phyloP scores from a whole-genome alignment of 2,329 filamentous ascomycete genomes.

The Neonectria ditissima region DNA sequence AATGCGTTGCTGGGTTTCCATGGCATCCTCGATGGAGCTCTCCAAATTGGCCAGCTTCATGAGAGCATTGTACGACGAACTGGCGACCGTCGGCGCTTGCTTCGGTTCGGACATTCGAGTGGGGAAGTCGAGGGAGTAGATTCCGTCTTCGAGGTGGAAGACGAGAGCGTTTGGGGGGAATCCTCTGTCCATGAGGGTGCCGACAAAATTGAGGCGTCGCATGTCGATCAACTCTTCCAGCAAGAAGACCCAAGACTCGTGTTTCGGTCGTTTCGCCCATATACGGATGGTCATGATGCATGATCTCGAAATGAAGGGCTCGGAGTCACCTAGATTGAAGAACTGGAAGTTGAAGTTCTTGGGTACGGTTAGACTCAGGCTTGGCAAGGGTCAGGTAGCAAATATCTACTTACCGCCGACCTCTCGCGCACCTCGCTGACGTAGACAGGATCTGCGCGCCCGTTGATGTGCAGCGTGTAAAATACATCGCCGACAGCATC shows the following conservation, averaged over 20 bases:
- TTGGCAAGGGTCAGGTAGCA: background rate
- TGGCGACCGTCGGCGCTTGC: conserved; percentile 64
- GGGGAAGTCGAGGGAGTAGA: conserved; percentile 83
- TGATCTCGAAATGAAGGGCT: conserved; percentile 72
- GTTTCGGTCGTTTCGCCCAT: conserved; percentile 73
- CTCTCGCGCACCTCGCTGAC: conserved; percentile 84
- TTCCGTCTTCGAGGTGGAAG: conserved; percentile 86
- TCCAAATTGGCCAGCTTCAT: conserved; percentile 91
- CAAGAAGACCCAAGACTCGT: conserved; percentile 68
- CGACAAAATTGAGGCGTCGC: conserved; percentile 81
- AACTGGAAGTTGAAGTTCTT: conserved; percentile 89
- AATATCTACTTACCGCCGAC: conserved; percentile 67
- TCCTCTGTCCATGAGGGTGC: conserved; percentile 75
- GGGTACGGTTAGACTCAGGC: conserved; percentile 10
- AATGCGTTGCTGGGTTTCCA: conserved; percentile 79
- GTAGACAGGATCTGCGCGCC: conserved; percentile 80
- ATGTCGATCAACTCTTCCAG: conserved; percentile 80
- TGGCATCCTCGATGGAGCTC: conserved; percentile 89
- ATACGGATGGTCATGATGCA: conserved; percentile 76
- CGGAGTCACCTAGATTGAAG: conserved; percentile 78
- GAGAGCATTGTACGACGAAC: conserved; percentile 86
- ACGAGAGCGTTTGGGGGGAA: conserved; percentile 86
- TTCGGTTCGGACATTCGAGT: conserved; percentile 62
- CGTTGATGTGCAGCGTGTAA: conserved; percentile 82
- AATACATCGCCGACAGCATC: conserved; percentile 86